These are phyloP conservation scores for Arabidopsis suecica DNA, from an alignment of 345 rosid species.

Conservation along the genomic window DNA sequence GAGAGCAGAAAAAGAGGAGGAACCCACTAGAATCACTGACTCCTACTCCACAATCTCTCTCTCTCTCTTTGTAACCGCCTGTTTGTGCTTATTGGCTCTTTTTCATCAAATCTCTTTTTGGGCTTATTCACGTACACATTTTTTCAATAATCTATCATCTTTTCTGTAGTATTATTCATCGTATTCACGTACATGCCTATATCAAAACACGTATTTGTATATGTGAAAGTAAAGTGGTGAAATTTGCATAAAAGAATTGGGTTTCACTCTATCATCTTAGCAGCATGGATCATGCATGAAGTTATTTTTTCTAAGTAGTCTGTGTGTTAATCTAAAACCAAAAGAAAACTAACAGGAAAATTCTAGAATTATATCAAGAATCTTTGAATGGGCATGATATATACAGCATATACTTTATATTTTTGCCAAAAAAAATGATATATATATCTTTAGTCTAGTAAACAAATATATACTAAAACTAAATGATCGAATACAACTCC, in stretches of 20 bases:
- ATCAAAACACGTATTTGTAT: conserved; percentile 5
- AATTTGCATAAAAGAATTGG: not conserved
- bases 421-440: conserved; percentile 12
- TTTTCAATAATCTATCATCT: not conserved
- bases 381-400: conserved; percentile 39
- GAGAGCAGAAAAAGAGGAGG: conserved; percentile 59
- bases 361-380: conserved; percentile 9
- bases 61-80: conserved; percentile 70
- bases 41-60: conserved; percentile 71
- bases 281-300: conserved; percentile 41
- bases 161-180: not conserved
- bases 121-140: conserved; percentile 47
- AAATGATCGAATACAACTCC: conserved; percentile 10
- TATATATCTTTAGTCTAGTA: not conserved
- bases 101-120: conserved; percentile 48
- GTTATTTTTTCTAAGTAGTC: not conserved
- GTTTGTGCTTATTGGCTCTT: conserved; percentile 68
- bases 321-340: conserved; percentile 19
- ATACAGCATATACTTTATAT: not conserved
- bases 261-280: conserved; percentile 10
- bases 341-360: not conserved
- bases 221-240: conserved; percentile 43
- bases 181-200: conserved; percentile 19
- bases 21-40: conserved; percentile 77
- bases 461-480: not conserved